Evolutionary conservation across 169 alveolate genomes (phyloP).

Genomic region (Plasmodium sp.): DNA sequence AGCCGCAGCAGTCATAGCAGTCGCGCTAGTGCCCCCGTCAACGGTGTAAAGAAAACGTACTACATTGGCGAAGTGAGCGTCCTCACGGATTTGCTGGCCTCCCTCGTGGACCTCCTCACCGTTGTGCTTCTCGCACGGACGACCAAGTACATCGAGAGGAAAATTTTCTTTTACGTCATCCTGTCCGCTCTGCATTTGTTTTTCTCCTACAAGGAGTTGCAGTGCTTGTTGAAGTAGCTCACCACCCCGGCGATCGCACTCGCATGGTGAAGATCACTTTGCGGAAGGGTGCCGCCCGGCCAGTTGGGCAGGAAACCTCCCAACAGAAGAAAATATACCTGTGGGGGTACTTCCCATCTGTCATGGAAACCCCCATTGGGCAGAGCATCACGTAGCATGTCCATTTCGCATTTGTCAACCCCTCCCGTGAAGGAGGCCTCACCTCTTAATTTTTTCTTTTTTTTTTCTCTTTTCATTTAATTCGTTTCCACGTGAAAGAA

Average conservation of each 20-base stretch:
- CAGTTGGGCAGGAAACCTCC: neutral
- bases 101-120: constrained; percentile 53
- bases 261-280: neutral
- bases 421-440: neutral
- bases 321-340: neutral
- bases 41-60: neutral
- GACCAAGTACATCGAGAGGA: constrained; percentile 30
- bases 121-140: constrained; percentile 12
- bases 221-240: constrained; percentile 12
- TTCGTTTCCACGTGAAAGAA: neutral
- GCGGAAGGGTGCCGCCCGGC: neutral
- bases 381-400: neutral
- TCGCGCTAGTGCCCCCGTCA: neutral
- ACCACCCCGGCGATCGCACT: neutral
- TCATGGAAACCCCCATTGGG: neutral
- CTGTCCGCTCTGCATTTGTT: constrained; percentile 52
- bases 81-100: constrained; percentile 8
- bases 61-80: constrained; percentile 59
- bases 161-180: constrained; percentile 23
- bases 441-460: neutral
- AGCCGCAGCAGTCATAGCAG: neutral
- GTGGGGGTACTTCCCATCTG: neutral
- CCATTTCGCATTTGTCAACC: neutral
- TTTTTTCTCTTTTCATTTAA: neutral
- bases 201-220: constrained; percentile 56